Base-by-base conservation (phyloP, 495 filamentous ascomycete species). In the Penicillium nucicola region DNA sequence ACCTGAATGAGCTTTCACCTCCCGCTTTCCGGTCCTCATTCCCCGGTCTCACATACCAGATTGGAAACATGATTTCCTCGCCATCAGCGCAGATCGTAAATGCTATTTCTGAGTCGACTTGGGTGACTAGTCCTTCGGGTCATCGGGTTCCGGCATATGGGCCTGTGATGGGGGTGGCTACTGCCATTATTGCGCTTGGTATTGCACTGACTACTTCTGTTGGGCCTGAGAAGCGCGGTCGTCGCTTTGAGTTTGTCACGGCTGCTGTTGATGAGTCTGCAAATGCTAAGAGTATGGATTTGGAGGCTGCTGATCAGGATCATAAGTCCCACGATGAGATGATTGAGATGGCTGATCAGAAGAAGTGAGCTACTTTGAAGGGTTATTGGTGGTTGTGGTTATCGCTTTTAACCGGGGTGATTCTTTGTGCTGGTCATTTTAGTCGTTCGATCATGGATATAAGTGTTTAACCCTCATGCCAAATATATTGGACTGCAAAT, bases 51-150 rank as follows among this genome's bases (percentile, higher is more conserved):
- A 84, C 84, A 0, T 89, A 89, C 66, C 87, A 91, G 65, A 58
- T 90, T 3, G 87, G 86, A 7, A 89, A 88, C 65, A 86, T 89
- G 78, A 79, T 89, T 36, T 85, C 85, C 28, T 84, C 85, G 3
- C 84, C 86, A 1, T 84, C 83, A 0, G 78, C 84, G 2, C 85
- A 90, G 64, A 86, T 89, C 35, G 78, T 88, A 43, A 88, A 87
- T 38, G 81, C 80, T 3, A 74, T 88, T 32, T 66, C 86, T 4
- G 85, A 88, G 48, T 74, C 61, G 33, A 69, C 72, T 25, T 72
- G 71, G 31, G 70, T 84, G 18, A 77, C 58, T 0, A 62, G 62
- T 2, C 53, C 53, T 14, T 59, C 65, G 2, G 84, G 84, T 1
- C 57, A 78, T 44, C 54, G 63, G 5, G 84, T 78, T 1, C 77